Evolutionary conservation across 768 basidiomycete genomes (phyloP), one percentile per base, ranked within the genome.

Genomic region (Termitomyces sp.): DNA sequence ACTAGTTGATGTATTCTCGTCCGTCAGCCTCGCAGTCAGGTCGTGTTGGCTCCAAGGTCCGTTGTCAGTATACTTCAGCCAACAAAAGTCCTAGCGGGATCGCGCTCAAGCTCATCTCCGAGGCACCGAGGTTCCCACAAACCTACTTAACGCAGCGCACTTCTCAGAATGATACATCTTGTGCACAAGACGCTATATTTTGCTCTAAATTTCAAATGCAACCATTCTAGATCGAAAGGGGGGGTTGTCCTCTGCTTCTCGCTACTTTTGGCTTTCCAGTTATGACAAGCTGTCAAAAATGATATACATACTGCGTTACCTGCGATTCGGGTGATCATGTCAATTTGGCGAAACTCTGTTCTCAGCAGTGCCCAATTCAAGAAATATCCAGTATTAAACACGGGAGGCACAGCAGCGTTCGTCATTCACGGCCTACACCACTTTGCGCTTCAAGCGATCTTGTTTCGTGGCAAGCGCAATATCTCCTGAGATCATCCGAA

Each of bases 211-310:
- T 48, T 21, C 19, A 48, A 23, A 21, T 21, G 34, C 47, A 50
- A 37, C 17, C 17, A 50, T 28, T 51, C 19, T 39, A 39, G 25
- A 51, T 39, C 10, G 49, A 50, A 50, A 12, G 47, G 17, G 23
- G 25, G 21, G 23, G 14, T 34, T 48, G 32, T 23, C n/a, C 47
- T 35, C 32, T 49, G 34, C 23, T 49, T 49, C 34, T 23, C 10
- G 9, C 10, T 25, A 27, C 23, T 40, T 40, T 27, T 40, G 28
- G 47, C 56, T 45, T 46, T 51, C 56, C 39, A 41, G 43, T 35
- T 25, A 40, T 49, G 28, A 25, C 28, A n/a, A 41, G 32, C 51
- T 57, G 56, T 57, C 56, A 57, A 32, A 41, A 43, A 53, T 25
- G 30, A 30, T 52, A 52, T 19, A 21, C 41, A 52, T 28, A 17